A percentile compares a stretch with the other conserved stretches of the same genome.
phyloP scores from a whole-genome alignment of 176 grass and related monocot species.

The Puya raimondii region DNA sequence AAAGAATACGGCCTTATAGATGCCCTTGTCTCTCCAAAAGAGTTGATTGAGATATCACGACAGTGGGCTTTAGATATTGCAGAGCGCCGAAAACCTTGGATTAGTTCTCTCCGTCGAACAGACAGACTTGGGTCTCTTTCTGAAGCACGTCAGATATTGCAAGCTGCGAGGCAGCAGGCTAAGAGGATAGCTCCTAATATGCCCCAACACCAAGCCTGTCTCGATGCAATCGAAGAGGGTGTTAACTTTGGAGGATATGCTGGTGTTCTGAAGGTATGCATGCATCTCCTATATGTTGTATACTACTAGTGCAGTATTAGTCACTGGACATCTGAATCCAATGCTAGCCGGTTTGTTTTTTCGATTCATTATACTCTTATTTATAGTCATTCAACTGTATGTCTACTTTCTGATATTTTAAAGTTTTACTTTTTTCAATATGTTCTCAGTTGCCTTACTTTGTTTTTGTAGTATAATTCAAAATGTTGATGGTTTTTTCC shows the following conservation, averaged over 20 bases:
- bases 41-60: slow-evolving; percentile 61
- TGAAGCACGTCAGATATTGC: slow-evolving; percentile 69
- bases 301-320: not conserved
- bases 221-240: slow-evolving; percentile 78
- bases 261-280: slow-evolving; percentile 71
- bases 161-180: slow-evolving; percentile 49
- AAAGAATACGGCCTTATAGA: slow-evolving; percentile 79
- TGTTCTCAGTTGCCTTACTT: no score
- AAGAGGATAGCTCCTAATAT: slow-evolving; percentile 57
- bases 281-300: not conserved
- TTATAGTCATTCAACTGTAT: not conserved
- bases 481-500: no score
- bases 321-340: not conserved
- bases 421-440: no score
- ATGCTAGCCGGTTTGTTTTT: not conserved
- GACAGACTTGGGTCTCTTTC: slow-evolving; percentile 71
- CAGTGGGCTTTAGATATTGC: slow-evolving; percentile 80
- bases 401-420: not conserved
- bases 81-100: slow-evolving; percentile 61
- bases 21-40: slow-evolving; percentile 51
- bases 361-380: not conserved
- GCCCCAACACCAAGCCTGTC: slow-evolving; percentile 75
- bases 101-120: slow-evolving; percentile 68
- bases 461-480: no score
- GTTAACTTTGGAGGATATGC: slow-evolving; percentile 66